Evolutionary conservation across 495 filamentous ascomycete genomes (phyloP).

Genomic region (Niebla homalea): DNA sequence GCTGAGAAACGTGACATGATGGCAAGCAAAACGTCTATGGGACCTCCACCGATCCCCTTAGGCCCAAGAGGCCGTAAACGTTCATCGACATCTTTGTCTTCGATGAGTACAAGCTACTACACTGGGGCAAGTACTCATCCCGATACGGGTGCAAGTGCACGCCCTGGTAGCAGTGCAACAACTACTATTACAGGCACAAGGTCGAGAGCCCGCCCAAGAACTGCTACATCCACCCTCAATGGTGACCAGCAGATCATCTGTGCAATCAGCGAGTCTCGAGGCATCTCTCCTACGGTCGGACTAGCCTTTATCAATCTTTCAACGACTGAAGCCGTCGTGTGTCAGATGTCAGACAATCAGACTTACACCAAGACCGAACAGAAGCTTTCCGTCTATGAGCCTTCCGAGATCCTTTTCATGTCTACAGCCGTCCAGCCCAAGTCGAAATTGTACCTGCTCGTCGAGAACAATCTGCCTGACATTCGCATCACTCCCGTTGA

Average conservation of each 20-base stretch:
- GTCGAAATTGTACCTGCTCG: constrained; percentile 64
- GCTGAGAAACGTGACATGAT: too few relatives aligned
- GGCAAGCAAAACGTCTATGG: too few relatives aligned
- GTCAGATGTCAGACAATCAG: constrained; percentile 82
- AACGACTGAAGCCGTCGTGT: constrained; percentile 69
- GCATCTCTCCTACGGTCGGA: constrained; percentile 75
- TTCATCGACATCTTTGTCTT: background rate
- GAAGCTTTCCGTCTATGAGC: constrained; percentile 68
- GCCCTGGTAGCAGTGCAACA: constrained; percentile 18
- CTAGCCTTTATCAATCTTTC: constrained; percentile 79
- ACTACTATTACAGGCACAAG: constrained; percentile 37
- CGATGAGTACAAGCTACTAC: background rate
- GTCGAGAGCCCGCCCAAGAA: constrained; percentile 47
- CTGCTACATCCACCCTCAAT: constrained; percentile 44
- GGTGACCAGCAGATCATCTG: constrained; percentile 67
- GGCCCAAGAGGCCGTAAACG: background rate
- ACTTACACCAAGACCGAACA: constrained; percentile 74
- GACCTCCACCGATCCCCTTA: too few relatives aligned
- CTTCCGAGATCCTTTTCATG: constrained; percentile 61
- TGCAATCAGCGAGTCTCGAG: constrained; percentile 79
- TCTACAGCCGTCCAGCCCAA: constrained; percentile 50
- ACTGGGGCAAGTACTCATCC: background rate
- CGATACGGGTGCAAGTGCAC: constrained; percentile 13
- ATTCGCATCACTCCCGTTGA: constrained; percentile 56
- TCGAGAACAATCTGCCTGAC: constrained; percentile 53